A percentile compares a stretch with the other conserved stretches of the same genome.
These are phyloP conservation scores for Aphanomyces stellatus DNA, from an alignment of 352 stramenopile genomes.

Conservation along the genomic window DNA sequence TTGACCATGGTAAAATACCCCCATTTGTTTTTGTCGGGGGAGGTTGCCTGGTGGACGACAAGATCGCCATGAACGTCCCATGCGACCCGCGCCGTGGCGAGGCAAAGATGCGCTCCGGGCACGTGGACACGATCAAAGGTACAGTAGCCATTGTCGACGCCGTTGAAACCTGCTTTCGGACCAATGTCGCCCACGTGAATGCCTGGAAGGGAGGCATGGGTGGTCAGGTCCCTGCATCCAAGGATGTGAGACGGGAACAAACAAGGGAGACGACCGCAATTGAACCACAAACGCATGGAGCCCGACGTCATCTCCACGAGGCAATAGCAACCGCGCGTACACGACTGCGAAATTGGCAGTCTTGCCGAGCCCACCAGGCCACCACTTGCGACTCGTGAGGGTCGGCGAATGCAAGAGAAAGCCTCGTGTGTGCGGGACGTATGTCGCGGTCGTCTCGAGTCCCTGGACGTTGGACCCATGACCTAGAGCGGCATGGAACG, in stretches of 20 bases:
- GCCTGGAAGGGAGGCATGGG: not conserved
- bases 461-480: conserved; percentile 79
- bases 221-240: conserved; percentile 7
- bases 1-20: conserved; percentile 49
- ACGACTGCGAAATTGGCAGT: conserved; percentile 93
- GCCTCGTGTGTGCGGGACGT: conserved; percentile 77
- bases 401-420: conserved; percentile 95
- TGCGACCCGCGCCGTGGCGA: conserved; percentile 39
- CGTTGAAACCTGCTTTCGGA: conserved; percentile 65
- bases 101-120: conserved; percentile 46
- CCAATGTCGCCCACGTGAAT: not conserved
- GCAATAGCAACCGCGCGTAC: conserved; percentile 90
- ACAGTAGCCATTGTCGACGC: conserved; percentile 71
- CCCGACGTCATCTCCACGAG: conserved; percentile 65
- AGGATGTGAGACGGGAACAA: conserved; percentile 54
- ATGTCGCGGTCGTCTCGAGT: conserved; percentile 95
- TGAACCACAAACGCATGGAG: conserved; percentile 96
- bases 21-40: not conserved
- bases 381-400: conserved; percentile 94
- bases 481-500: too few species aligned
- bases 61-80: conserved; percentile 51
- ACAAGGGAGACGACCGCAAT: conserved; percentile 73
- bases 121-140: conserved; percentile 69
- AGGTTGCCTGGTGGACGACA: conserved; percentile 6
- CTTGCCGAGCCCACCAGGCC: conserved; percentile 67